Conservation (phyloP, 495 filamentous ascomycete genomes). For the Bacidia rubella region DNA sequence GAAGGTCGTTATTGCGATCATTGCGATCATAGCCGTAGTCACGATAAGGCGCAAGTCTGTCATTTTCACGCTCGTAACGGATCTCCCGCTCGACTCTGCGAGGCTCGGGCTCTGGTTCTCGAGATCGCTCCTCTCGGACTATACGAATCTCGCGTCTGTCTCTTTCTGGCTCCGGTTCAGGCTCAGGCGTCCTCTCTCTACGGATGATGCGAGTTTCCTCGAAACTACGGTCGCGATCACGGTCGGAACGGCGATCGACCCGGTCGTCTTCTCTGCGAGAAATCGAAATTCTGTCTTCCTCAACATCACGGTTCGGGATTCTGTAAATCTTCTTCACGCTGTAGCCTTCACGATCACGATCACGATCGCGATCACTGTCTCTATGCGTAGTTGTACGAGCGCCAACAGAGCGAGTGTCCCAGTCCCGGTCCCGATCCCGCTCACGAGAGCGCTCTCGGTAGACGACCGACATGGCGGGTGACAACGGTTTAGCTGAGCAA, state of each 20-base stretch:
- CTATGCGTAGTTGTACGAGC: constrained; percentile 25
- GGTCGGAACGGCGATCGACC: constrained; percentile 8
- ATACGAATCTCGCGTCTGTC: constrained; percentile 26
- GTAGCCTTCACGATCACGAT: constrained; percentile 10
- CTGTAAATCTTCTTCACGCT: constrained; percentile 36
- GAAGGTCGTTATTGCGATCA: constrained; percentile 38
- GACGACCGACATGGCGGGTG: neutral
- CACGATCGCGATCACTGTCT: constrained; percentile 20
- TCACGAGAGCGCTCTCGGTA: neutral
- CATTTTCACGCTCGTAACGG: constrained; percentile 34
- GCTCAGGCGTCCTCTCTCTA: constrained; percentile 36
- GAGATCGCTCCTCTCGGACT: constrained; percentile 13
- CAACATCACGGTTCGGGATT: constrained; percentile 28
- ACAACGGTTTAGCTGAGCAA: neutral
- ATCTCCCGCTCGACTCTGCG: constrained; percentile 32
- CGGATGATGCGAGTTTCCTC: constrained; percentile 19
- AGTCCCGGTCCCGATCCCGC: constrained; percentile 26
- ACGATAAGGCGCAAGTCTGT: constrained; percentile 20
- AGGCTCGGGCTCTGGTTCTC: constrained; percentile 36
- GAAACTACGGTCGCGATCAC: constrained; percentile 10
- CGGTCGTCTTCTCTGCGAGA: constrained; percentile 25
- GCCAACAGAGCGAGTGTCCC: constrained; percentile 21
- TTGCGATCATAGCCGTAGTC: constrained; percentile 33
- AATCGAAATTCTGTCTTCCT: constrained; percentile 30
- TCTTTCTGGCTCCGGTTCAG: constrained; percentile 32